phyloP scores from a whole-genome alignment of 148 eudicot species.

The Silene latifolia region DNA sequence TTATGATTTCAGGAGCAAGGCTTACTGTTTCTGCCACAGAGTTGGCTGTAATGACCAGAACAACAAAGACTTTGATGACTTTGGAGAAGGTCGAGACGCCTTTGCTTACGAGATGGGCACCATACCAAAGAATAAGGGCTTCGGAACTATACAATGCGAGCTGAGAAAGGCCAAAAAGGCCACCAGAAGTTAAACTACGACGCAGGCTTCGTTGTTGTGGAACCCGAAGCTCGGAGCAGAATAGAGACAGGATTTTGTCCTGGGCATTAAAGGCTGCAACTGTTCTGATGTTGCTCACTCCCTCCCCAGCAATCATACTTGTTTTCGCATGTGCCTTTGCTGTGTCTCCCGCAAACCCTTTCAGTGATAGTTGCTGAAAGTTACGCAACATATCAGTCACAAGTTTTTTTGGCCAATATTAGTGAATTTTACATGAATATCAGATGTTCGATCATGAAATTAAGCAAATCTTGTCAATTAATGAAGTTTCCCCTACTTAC shows the following conservation, averaged over 20 bases:
- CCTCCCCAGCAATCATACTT: conserved; percentile 99
- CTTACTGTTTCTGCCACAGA: conserved; percentile 98
- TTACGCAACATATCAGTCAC: conserved; percentile 1
- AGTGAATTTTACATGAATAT: background rate
- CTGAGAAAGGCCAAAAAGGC: conserved; percentile 93
- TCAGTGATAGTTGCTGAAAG: conserved; percentile 88
- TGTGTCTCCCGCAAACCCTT: conserved; percentile 99
- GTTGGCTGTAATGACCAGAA: conserved; percentile 89
- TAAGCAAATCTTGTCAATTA: background rate
- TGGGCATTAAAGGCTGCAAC: conserved; percentile 99
- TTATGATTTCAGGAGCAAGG: conserved; percentile 90
- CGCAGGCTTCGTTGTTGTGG: conserved; percentile 74
- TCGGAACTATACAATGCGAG: conserved; percentile 89
- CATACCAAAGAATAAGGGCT: conserved; percentile 95
- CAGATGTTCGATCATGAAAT: background rate
- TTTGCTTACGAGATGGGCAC: conserved; percentile 78
- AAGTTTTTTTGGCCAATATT: background rate
- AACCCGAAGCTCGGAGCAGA: conserved; percentile 59
- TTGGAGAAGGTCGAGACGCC: conserved; percentile 90
- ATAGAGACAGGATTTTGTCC: conserved; percentile 75
- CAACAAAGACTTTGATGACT: conserved; percentile 91
- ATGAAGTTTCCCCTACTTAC: background rate
- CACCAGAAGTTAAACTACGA: conserved; percentile 71
- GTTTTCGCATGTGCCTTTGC: conserved; percentile 99
- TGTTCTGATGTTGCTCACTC: conserved; percentile 93